These are phyloP conservation scores for Metarhizium rileyi DNA, from an alignment of 2,329 filamentous ascomycete species.

Conservation along the genomic window DNA sequence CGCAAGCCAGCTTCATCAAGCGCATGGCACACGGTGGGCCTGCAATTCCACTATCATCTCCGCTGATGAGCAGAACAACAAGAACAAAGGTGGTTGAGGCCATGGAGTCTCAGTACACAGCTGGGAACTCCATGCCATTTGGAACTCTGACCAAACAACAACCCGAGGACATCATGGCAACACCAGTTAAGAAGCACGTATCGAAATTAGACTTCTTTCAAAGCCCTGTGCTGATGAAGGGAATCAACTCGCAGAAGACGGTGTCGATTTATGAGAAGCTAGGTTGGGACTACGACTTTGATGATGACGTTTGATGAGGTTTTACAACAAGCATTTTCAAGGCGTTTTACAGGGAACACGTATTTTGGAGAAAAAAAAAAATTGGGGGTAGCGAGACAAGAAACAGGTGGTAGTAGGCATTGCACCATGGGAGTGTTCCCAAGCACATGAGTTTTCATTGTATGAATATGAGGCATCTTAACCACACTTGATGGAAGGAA, in stretches of 20 bases:
- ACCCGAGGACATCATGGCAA: conserved; percentile 22
- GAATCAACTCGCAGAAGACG: conserved; percentile 15
- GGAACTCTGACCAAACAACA: conserved; percentile 10
- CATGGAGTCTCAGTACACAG: conserved; percentile 8
- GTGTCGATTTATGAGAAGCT: conserved; percentile 43
- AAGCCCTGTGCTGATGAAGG: conserved; percentile 10
- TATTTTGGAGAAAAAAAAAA: background rate
- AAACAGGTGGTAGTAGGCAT: background rate
- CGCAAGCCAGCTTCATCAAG: conserved; percentile 19
- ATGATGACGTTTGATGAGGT: conserved; percentile 36
- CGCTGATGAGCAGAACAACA: conserved; percentile 19
- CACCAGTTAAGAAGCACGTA: conserved; percentile 28
- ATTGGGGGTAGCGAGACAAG: background rate
- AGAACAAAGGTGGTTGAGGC: conserved; percentile 9
- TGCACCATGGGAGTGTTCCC: background rate
- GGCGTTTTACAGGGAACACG: conserved; percentile 4
- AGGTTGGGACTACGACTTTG: conserved; percentile 49
- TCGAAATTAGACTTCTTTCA: conserved; percentile 8
- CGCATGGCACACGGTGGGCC: conserved; percentile 17
- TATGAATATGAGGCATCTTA: background rate
- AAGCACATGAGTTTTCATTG: background rate
- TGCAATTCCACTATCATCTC: conserved; percentile 27
- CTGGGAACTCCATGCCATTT: conserved; percentile 11
- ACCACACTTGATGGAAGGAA: background rate
- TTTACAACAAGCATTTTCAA: conserved; percentile 5